Percentiles rank a stretch among this genome's conserved stretches.
Conservation (phyloP, 176 grass and related monocot genomes). For the Hordeum marinum region DNA sequence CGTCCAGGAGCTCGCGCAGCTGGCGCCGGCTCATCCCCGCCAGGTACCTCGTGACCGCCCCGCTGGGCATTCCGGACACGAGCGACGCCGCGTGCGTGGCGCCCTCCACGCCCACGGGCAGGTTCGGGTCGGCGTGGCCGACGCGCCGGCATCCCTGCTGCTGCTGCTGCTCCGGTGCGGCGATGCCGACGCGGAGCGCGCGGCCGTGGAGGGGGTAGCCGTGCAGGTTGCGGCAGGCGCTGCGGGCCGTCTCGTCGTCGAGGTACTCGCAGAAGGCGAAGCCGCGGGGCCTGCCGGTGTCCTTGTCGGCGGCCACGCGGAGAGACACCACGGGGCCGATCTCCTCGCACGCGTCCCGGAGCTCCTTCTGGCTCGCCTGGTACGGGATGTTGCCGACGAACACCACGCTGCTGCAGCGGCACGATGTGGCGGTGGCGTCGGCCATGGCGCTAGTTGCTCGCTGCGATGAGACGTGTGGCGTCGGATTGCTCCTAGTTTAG, state of each 20-base stretch:
- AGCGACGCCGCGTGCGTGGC: constrained; percentile 8
- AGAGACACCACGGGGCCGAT: constrained; percentile 35
- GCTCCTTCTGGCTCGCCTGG: constrained; percentile 15
- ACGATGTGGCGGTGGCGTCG: background rate
- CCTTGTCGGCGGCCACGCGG: background rate
- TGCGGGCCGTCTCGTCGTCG: constrained; percentile 35
- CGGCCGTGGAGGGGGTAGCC: background rate
- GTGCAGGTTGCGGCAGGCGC: constrained; percentile 27
- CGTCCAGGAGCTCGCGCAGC: background rate
- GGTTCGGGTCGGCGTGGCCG: background rate
- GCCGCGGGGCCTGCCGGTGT: background rate
- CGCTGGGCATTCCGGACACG: background rate
- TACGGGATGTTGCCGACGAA: constrained; percentile 37
- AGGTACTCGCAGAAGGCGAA: constrained; percentile 36
- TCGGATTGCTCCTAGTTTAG: background rate
- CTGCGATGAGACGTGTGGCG: background rate
- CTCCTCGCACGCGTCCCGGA: constrained; percentile 34
- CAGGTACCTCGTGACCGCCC: background rate
- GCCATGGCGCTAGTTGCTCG: background rate
- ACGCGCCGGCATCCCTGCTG: background rate
- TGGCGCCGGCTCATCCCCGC: background rate
- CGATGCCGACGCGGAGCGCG: constrained; percentile 18
- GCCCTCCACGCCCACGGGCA: background rate
- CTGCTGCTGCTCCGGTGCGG: background rate
- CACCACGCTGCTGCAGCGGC: constrained; percentile 35